Evolutionary conservation across 1,139 yeast species (phyloP), one percentile per base, ranked within the genome.

Genomic region (Kodamaea sp.): DNA sequence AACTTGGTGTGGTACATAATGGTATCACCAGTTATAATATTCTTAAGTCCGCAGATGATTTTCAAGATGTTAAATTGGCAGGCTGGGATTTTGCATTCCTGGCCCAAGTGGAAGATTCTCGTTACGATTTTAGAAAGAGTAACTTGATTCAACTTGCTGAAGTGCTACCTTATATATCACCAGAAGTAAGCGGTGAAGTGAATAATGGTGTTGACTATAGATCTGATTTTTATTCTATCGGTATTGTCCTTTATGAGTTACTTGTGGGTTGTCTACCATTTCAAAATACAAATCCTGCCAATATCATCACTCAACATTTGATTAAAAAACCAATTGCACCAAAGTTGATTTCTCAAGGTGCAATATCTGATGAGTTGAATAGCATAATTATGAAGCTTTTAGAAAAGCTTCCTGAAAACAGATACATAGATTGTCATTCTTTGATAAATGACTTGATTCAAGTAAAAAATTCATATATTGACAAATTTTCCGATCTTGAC

Each of bases 71-170:
- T 2, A 66, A 57, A 34, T 52, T 77, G 8, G 59, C 68, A 0
- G 78, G 79, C 2, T 77, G 79, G 76, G 81, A 75, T 45, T 75
- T 72, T 47, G 54, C 70, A 25, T 76, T 75, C 46, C 52, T 73
- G 2, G 54, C 67, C n/a, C 58, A 58, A 31, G 62, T 66, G 0
- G 81, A 77, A 45, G 73, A 69, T 42, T 60, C 75, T 27, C 54
- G 67, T 9, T 55, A 57, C 34, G 61, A 63, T 24, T 65, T 56
- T 39, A 46, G 74, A 27, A 55, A 57, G 27, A 52, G 55, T 8
- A 63, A 65, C 38, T 48, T 60, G 29, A 45, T 47, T 10, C 52
- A 54, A 11, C 53, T 73, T 7, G 60, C 65, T 1, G 71, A 66
- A 27, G 60, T 67, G 45, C 52, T 75, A 29, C 78, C 78, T 0